These are phyloP conservation scores for Parachlorella kessleri DNA, from an alignment of 139 green algal species.

Conservation along the genomic window DNA sequence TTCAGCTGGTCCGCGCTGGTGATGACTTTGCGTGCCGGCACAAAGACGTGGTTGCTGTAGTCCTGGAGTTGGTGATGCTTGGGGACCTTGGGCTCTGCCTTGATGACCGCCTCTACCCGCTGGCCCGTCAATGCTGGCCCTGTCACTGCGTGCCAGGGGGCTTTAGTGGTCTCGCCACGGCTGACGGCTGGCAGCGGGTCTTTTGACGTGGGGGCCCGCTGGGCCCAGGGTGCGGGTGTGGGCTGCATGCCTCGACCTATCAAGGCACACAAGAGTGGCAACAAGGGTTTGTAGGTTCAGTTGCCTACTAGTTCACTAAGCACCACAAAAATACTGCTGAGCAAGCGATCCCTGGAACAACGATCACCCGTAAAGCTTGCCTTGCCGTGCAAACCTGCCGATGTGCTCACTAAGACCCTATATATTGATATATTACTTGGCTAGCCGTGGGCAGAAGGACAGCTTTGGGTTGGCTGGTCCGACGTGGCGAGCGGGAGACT, in stretches of 20 bases:
- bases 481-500: too few species aligned
- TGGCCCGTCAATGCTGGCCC: slow-evolving; percentile 2
- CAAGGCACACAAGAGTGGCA: too few species aligned
- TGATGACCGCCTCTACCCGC: slow-evolving; percentile 20
- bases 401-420: too few species aligned
- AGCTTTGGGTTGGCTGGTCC: too few species aligned
- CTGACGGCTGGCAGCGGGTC: slow-evolving; percentile 10
- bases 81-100: slow-evolving; percentile 11
- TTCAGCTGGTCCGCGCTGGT: slow-evolving; percentile 38
- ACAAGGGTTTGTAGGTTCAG: too few species aligned
- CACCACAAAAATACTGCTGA: too few species aligned
- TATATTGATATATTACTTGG: too few species aligned
- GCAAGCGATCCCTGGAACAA: too few species aligned
- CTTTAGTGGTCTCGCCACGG: slow-evolving; percentile 22
- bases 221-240: slow-evolving; percentile 19
- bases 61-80: not conserved
- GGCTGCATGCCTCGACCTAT: slow-evolving; percentile 19
- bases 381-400: too few species aligned
- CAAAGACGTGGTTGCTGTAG: slow-evolving; percentile 13
- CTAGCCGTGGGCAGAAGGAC: too few species aligned
- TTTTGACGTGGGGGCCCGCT: not conserved
- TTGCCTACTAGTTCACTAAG: too few species aligned
- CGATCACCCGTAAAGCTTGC: too few species aligned
- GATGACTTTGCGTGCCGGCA: slow-evolving; percentile 52
- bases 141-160: slow-evolving; percentile 7